Percentiles rank a stretch among this genome's conserved stretches.
These are phyloP conservation scores for Beauveria brongniartii DNA, from an alignment of 2,329 filamentous ascomycete genomes.

Conservation along the genomic window DNA sequence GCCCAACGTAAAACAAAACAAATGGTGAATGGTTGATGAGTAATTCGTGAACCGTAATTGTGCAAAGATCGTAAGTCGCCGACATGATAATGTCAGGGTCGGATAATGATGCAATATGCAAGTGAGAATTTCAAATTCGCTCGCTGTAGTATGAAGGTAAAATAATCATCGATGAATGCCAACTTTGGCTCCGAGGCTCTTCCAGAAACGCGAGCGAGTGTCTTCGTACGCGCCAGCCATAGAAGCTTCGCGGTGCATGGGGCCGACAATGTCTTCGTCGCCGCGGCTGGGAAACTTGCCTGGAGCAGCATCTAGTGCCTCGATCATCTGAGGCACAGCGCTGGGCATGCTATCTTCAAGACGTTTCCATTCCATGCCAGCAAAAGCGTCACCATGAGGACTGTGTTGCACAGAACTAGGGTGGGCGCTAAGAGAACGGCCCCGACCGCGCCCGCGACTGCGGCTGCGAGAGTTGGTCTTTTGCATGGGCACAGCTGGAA, in stretches of 20 bases:
- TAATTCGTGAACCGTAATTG: not conserved
- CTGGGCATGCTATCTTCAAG: conserved; percentile 51
- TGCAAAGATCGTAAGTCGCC: conserved; percentile 11
- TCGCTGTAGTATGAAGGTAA: not conserved
- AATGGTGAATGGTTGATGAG: conserved; percentile 21
- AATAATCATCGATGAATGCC: conserved; percentile 17
- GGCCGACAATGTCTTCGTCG: conserved; percentile 87
- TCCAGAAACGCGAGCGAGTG: conserved; percentile 40
- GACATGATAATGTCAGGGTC: conserved; percentile 12
- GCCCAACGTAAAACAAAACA: conserved; percentile 10
- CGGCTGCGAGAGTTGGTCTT: conserved; percentile 27
- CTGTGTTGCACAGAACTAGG: conserved; percentile 27
- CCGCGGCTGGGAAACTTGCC: conserved; percentile 85
- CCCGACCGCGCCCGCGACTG: conserved; percentile 31
- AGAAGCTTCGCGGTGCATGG: conserved; percentile 62
- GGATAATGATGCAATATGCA: not conserved
- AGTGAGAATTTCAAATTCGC: not conserved
- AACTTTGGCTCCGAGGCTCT: conserved; percentile 39
- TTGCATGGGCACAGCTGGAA: conserved; percentile 20
- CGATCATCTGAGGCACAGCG: conserved; percentile 60
- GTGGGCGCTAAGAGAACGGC: conserved; percentile 34
- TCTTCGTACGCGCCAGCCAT: conserved; percentile 42
- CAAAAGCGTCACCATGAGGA: conserved; percentile 30
- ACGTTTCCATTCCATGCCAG: conserved; percentile 34
- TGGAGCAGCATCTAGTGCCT: conserved; percentile 54